Conservation (phyloP, 352 stramenopile genomes). For the Phytophthora palmivora region DNA sequence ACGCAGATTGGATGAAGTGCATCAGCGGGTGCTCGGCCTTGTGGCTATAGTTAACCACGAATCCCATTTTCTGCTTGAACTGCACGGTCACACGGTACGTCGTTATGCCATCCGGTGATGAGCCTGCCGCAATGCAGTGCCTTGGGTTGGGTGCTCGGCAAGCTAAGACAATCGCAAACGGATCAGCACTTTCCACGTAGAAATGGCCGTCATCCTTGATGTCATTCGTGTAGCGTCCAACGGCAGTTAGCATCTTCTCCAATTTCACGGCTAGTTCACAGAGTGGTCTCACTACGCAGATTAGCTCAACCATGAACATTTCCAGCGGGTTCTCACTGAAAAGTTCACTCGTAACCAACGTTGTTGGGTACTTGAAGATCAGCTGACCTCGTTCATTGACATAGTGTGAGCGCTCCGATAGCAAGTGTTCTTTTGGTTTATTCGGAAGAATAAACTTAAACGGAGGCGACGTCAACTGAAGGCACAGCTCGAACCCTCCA, state of each 20-base stretch:
- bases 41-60: slow-evolving; percentile 90
- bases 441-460: slow-evolving; percentile 80
- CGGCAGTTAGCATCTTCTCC: slow-evolving; percentile 69
- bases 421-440: slow-evolving; percentile 57
- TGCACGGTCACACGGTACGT: slow-evolving; percentile 86
- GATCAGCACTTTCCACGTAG: slow-evolving; percentile 84
- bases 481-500: slow-evolving; percentile 79
- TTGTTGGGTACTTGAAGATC: slow-evolving; percentile 85
- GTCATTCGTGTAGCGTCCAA: slow-evolving; percentile 80
- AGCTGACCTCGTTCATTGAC: slow-evolving; percentile 78
- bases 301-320: slow-evolving; percentile 89
- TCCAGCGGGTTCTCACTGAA: slow-evolving; percentile 86
- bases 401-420: slow-evolving; percentile 73
- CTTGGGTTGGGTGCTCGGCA: slow-evolving; percentile 77
- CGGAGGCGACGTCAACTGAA: slow-evolving; percentile 65
- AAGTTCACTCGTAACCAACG: slow-evolving; percentile 68
- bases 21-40: slow-evolving; percentile 86
- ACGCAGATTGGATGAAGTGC: slow-evolving; percentile 86
- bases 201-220: slow-evolving; percentile 79
- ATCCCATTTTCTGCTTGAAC: slow-evolving; percentile 90
- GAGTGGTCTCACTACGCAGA: slow-evolving; percentile 88
- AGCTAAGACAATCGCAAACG: slow-evolving; percentile 84
- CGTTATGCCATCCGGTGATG: slow-evolving; percentile 74
- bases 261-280: slow-evolving; percentile 86
- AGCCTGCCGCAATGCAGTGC: slow-evolving; percentile 70